Percentiles rank a stretch among this genome's conserved stretches.
These are phyloP conservation scores for Xylaria sp. DNA, from an alignment of 2,329 filamentous ascomycete genomes.

Conservation along the genomic window DNA sequence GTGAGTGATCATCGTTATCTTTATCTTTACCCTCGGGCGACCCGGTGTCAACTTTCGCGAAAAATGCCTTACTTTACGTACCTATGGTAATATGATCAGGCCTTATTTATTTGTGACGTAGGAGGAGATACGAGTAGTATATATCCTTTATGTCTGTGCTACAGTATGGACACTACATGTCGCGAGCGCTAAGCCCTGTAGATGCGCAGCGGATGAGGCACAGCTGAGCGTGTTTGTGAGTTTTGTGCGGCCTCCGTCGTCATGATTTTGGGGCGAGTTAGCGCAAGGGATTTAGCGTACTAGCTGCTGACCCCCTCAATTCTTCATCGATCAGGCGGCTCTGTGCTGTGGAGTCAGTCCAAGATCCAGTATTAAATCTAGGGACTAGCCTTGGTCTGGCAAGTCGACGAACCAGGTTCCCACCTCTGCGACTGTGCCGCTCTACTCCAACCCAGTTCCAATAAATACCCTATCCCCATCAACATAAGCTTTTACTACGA, in stretches of 20 bases:
- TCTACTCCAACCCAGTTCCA: slow-evolving; percentile 2
- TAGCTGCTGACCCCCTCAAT: background rate
- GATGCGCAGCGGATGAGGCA: background rate
- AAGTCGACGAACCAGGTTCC: background rate
- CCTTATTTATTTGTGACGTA: background rate
- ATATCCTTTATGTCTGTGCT: background rate
- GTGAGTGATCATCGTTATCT: too few species aligned
- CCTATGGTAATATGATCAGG: background rate
- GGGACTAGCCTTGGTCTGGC: too few species aligned
- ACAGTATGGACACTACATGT: too few species aligned
- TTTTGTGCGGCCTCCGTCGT: background rate
- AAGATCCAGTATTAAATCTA: background rate
- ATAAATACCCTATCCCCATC: slow-evolving; percentile 20
- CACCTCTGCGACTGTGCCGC: background rate
- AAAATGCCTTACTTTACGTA: background rate
- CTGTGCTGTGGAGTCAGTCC: background rate
- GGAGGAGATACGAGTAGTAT: background rate
- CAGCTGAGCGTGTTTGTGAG: background rate
- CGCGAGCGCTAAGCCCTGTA: slow-evolving; percentile 17
- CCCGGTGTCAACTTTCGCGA: background rate
- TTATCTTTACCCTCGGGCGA: too few species aligned
- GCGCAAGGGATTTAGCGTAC: background rate
- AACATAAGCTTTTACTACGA: background rate
- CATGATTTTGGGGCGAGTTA: background rate
- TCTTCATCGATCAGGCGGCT: background rate